phyloP scores from a whole-genome alignment of 2,329 filamentous ascomycete genomes.

The Colletotrichum abscissum region DNA sequence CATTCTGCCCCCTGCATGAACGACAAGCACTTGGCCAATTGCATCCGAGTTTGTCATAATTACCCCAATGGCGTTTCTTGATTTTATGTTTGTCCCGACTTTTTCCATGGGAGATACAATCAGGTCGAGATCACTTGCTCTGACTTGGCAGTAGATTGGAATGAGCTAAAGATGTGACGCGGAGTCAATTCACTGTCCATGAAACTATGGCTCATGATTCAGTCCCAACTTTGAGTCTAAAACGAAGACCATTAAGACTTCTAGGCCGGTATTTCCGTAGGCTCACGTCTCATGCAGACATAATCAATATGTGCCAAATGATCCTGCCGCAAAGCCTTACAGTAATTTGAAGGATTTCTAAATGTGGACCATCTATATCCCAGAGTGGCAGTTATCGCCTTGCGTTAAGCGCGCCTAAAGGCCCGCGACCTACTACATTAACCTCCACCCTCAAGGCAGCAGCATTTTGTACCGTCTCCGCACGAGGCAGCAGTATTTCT shows the following conservation, averaged over 20 bases:
- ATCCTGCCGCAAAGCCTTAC: neutral
- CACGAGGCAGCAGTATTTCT: slow-evolving; percentile 26
- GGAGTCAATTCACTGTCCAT: neutral
- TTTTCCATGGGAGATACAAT: neutral
- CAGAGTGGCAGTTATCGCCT: neutral
- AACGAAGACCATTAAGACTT: no score
- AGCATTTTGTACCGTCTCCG: slow-evolving; percentile 17
- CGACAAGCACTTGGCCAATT: neutral
- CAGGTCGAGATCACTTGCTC: neutral
- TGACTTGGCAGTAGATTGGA: neutral
- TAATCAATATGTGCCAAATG: neutral
- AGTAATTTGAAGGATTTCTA: neutral
- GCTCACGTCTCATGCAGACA: neutral
- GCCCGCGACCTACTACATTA: neutral
- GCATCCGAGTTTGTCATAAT: neutral
- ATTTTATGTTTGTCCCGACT: neutral
- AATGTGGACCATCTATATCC: neutral
- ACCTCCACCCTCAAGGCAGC: slow-evolving; percentile 23
- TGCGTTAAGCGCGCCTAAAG: neutral
- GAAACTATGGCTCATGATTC: neutral
- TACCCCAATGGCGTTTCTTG: neutral
- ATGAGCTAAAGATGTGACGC: neutral
- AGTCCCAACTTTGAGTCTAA: no score
- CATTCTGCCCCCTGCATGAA: neutral
- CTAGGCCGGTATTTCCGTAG: no score